Percentiles rank a stretch among this genome's conserved stretches.
Evolutionary conservation across 768 basidiomycete species (phyloP).

Genomic region (Termitomyces heimii): DNA sequence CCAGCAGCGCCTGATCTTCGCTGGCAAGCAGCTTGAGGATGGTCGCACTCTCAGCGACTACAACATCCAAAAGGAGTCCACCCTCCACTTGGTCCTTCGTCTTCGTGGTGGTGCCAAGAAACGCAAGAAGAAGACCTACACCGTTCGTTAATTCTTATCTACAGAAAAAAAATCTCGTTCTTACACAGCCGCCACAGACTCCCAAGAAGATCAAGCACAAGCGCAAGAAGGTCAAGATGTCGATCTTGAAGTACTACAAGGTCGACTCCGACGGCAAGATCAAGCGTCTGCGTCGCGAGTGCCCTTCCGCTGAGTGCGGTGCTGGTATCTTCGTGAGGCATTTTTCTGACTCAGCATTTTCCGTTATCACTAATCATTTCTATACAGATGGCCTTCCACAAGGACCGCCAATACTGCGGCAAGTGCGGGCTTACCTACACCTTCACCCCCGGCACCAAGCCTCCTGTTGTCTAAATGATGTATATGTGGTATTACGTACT

Average conservation of each 20-base stretch:
- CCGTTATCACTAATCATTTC: constrained; percentile 12
- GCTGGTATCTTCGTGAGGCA: constrained; percentile 76
- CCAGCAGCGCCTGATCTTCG: constrained; percentile 98
- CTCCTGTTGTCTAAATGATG: constrained; percentile 52
- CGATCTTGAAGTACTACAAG: constrained; percentile 99
- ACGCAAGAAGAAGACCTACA: constrained; percentile 99
- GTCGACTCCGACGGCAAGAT: constrained; percentile 99
- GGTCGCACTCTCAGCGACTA: constrained; percentile 94
- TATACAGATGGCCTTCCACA: constrained; percentile 93
- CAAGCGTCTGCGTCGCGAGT: constrained; percentile 98
- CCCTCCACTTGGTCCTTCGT: constrained; percentile 94
- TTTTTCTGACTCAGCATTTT: not conserved
- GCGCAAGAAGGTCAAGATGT: constrained; percentile 99
- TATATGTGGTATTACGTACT: not conserved
- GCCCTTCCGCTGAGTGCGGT: constrained; percentile 79
- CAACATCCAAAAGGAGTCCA: constrained; percentile 99
- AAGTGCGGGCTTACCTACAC: constrained; percentile 88
- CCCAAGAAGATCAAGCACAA: constrained; percentile 99
- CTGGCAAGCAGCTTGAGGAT: constrained; percentile 99
- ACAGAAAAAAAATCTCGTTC: not conserved
- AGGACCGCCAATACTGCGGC: constrained; percentile 97
- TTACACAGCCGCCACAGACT: constrained; percentile 42
- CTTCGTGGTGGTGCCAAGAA: constrained; percentile 99
- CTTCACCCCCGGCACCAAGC: constrained; percentile 76
- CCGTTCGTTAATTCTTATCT: constrained; percentile 41